Evolutionary conservation across 2,329 filamentous ascomycete species (phyloP).

Genomic region (Aspergillus proliferans): DNA sequence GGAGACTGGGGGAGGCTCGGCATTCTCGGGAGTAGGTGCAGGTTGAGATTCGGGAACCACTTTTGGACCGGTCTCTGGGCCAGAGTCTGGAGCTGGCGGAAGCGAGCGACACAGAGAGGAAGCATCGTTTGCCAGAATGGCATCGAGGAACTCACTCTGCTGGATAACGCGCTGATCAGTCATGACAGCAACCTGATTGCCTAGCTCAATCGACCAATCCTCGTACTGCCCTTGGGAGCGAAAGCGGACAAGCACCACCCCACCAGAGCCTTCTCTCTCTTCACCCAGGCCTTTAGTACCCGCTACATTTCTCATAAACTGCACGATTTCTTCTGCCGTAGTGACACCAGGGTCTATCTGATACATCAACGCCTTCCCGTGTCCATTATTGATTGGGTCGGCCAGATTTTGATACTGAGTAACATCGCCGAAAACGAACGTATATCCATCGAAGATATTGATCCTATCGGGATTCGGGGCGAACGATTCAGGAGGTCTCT

Average conservation of each 20-base stretch:
- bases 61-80: slow-evolving; percentile 40
- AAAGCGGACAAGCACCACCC: slow-evolving; percentile 70
- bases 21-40: background rate
- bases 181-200: slow-evolving; percentile 61
- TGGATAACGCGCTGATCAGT: slow-evolving; percentile 78
- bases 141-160: slow-evolving; percentile 87
- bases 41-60: slow-evolving; percentile 1
- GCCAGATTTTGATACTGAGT: slow-evolving; percentile 70
- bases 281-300: slow-evolving; percentile 65
- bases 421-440: slow-evolving; percentile 77
- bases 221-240: slow-evolving; percentile 52
- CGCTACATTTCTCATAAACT: slow-evolving; percentile 67
- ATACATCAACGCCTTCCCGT: slow-evolving; percentile 72
- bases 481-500: slow-evolving; percentile 63
- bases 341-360: slow-evolving; percentile 59
- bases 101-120: slow-evolving; percentile 64
- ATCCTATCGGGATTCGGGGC: slow-evolving; percentile 60
- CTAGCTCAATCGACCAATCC: slow-evolving; percentile 65
- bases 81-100: slow-evolving; percentile 46
- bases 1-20: background rate
- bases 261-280: slow-evolving; percentile 58
- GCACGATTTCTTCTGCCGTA: slow-evolving; percentile 66
- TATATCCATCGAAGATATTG: slow-evolving; percentile 77
- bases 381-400: slow-evolving; percentile 67
- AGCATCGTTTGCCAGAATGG: slow-evolving; percentile 75